Evolutionary conservation across 1,139 yeast genomes (phyloP).

Genomic region (Yamadazyma taylorii): DNA sequence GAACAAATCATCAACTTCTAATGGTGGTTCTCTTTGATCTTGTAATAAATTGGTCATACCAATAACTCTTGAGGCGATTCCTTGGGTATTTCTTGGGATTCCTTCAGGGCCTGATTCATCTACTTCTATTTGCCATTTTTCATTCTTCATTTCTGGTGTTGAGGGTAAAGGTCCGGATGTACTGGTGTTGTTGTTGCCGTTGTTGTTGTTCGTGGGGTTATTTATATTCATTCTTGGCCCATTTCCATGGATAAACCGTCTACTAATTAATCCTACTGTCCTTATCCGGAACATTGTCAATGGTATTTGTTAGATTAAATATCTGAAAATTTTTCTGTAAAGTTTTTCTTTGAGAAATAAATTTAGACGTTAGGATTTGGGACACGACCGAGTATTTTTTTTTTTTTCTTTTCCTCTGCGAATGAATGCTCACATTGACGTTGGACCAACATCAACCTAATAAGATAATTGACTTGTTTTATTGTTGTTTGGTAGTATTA

Average conservation of each 20-base stretch:
- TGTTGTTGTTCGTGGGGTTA: no score
- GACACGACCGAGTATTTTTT: no score
- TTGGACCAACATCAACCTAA: no score
- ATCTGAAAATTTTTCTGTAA: no score
- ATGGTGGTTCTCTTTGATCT: constrained; percentile 23
- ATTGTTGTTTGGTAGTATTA: no score
- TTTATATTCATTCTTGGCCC: not conserved
- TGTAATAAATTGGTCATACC: constrained; percentile 33
- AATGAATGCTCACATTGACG: no score
- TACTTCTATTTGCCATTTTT: constrained; percentile 14
- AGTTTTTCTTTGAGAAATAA: no score
- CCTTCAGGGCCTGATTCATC: not conserved
- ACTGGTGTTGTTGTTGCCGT: no score
- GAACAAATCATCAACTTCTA: constrained; percentile 25
- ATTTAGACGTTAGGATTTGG: no score
- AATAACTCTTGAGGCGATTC: constrained; percentile 20
- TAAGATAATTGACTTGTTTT: no score
- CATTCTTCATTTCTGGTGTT: constrained; percentile 34
- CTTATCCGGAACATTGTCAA: constrained; percentile 2
- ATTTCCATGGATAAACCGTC: not conserved
- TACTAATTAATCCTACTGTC: not conserved
- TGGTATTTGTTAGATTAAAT: no score
- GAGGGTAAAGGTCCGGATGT: constrained; percentile 8
- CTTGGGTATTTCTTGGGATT: constrained; percentile 4
- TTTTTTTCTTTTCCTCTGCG: no score